Percentiles rank a stretch among this genome's conserved stretches.
Evolutionary conservation across 2,329 filamentous ascomycete genomes (phyloP).

Genomic region (Ceratocystis papillata): DNA sequence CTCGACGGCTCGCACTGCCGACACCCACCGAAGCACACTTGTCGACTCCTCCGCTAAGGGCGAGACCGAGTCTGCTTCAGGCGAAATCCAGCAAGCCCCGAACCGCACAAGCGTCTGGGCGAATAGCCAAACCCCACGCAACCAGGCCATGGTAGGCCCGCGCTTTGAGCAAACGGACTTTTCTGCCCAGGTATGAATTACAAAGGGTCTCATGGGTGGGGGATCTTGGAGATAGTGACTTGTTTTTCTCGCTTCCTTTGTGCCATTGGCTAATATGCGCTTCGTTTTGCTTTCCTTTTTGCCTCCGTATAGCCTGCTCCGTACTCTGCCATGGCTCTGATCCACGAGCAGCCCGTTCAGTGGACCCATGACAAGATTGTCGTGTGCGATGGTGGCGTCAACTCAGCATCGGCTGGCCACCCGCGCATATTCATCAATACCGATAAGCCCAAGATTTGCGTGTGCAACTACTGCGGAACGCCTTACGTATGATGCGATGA

Average conservation of each 20-base stretch:
- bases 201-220: neutral
- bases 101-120: conserved; percentile 79
- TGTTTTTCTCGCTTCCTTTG: neutral
- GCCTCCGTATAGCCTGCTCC: conserved; percentile 59
- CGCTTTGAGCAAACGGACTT: conserved; percentile 97
- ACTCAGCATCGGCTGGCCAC: conserved; percentile 74
- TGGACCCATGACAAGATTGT: conserved; percentile 79
- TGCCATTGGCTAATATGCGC: conserved; percentile 9
- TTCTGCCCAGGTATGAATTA: conserved; percentile 62
- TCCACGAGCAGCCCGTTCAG: conserved; percentile 87
- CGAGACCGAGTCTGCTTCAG: conserved; percentile 34
- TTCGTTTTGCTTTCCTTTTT: neutral
- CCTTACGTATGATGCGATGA: conserved; percentile 62
- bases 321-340: conserved; percentile 81
- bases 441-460: conserved; percentile 87
- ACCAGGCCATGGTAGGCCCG: conserved; percentile 80
- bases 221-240: neutral
- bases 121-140: conserved; percentile 68
- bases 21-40: neutral
- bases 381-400: conserved; percentile 84
- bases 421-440: conserved; percentile 94
- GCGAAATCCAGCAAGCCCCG: conserved; percentile 61
- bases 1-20: neutral
- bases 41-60: conserved; percentile 16
- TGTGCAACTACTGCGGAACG: conserved; percentile 85